Percentiles rank a stretch among this genome's conserved stretches.
phyloP scores from a whole-genome alignment of 306 rosid genomes.

The Begonia loranthoides region DNA sequence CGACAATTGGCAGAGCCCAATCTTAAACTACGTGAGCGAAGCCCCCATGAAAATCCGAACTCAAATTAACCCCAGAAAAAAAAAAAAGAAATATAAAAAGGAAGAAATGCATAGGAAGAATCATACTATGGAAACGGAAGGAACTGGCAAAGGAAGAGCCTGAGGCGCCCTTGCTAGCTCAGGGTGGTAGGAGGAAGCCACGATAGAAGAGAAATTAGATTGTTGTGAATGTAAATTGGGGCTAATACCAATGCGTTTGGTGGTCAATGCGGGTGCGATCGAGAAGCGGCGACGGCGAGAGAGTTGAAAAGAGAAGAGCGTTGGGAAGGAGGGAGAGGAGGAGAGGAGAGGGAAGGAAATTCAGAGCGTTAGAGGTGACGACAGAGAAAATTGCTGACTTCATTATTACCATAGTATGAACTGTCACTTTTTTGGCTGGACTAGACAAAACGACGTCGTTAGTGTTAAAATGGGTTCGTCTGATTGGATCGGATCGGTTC shows the following conservation, averaged over 20 bases:
- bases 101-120: not conserved
- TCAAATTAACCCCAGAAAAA: not conserved
- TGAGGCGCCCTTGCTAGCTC: conserved; percentile 69
- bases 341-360: conserved; percentile 16
- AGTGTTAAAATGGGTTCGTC: too few species aligned
- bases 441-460: too few species aligned
- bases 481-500: too few species aligned
- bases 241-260: conserved; percentile 10
- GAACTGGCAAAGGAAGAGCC: conserved; percentile 50
- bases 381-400: conserved; percentile 39
- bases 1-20: conserved; percentile 72
- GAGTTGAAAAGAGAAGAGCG: conserved; percentile 7
- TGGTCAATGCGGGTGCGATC: conserved; percentile 3
- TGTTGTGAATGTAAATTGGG: conserved; percentile 12
- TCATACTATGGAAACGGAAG: conserved; percentile 55
- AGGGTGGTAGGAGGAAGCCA: conserved; percentile 49
- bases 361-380: conserved; percentile 24
- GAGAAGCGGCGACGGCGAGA: conserved; percentile 1
- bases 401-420: conserved; percentile 16
- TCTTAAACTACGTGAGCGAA: conserved; percentile 43
- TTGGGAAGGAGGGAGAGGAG: conserved; percentile 17
- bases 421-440: too few species aligned
- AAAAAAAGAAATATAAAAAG: not conserved
- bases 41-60: conserved; percentile 1
- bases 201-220: conserved; percentile 19